Base-by-base conservation (phyloP, 176 grass and related monocot genomes). In the Hsuehochloa calcarea region DNA sequence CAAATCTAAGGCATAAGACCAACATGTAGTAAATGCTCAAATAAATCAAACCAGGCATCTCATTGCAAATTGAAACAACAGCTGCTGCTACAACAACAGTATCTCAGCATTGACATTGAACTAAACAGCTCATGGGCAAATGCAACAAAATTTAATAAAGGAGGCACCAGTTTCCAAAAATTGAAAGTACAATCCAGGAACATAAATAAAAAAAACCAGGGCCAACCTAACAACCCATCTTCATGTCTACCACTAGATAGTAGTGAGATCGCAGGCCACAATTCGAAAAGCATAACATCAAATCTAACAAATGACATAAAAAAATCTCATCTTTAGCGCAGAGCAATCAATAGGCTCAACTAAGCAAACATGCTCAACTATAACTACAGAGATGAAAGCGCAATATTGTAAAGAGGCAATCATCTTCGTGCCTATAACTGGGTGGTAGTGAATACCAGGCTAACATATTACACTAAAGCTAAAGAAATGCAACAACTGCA, bases 51-150 rank as follows among this genome's bases (percentile, higher is more conserved):
- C 0, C 29, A 71, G 13, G 17, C 35, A 61, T 51, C 41, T 40
- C 31, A 41, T 71, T 41, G 43, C 10, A 61, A 82, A 68, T 5
- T 22, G 39, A 75, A 67, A 13, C 0, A 47, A 46, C 3, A 20
- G 19, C 1, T 4, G 8, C 34, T 20, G 41, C 41, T 43, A 43
- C 41, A 13, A 65, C 25, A 64, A 14, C 31, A 23, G 2, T 40
- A 34, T 27, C 0, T 35, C 9, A 43, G 56, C n/a, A 77, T 6
- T 72, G 20, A 10, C 38, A 65, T 65, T 58, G 22, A 70, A 77
- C 6, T 27, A 54, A 76, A 68, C 20, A 69, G 27, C 64, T 69
- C 51, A 77, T 70, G 8, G 62, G 44, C 8, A 88, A 78, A 78
- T 72, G 37, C 22, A 71, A 34, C 10, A 19, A 22, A 52, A 81